Evolutionary conservation across 2,329 filamentous ascomycete species (phyloP).

Genomic region (Coniochaeta sp.): DNA sequence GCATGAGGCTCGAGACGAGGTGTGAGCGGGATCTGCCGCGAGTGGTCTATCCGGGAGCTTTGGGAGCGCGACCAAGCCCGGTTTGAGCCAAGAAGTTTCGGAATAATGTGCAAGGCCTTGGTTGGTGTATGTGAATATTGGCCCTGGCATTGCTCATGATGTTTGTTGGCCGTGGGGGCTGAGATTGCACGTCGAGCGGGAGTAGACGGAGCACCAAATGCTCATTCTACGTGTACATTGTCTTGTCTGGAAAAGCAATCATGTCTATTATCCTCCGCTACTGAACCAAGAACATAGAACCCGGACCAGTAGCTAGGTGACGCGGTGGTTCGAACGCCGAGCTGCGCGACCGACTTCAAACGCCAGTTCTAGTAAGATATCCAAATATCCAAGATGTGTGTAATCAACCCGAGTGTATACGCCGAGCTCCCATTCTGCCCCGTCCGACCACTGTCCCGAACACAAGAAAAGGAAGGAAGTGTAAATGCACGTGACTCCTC

Average conservation of each 20-base stretch:
- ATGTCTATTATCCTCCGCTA: neutral
- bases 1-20: neutral
- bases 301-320: neutral
- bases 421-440: neutral
- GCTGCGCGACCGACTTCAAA: neutral
- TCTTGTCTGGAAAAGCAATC: neutral
- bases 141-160: too few species aligned
- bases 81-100: neutral
- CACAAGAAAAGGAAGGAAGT: slow-evolving; percentile 2
- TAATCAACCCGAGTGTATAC: neutral
- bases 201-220: too few species aligned
- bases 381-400: neutral
- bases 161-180: too few species aligned
- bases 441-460: neutral
- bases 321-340: neutral
- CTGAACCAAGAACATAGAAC: neutral
- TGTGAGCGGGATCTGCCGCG: slow-evolving; percentile 1
- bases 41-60: neutral
- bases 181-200: too few species aligned
- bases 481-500: neutral
- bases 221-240: neutral
- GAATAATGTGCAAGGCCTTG: neutral
- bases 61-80: neutral
- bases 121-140: too few species aligned
- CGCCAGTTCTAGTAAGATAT: neutral